Percentiles rank a stretch among this genome's conserved stretches.
These are phyloP conservation scores for Alloteropsis angusta DNA, from an alignment of 202 grass and related monocot species.

Conservation along the genomic window DNA sequence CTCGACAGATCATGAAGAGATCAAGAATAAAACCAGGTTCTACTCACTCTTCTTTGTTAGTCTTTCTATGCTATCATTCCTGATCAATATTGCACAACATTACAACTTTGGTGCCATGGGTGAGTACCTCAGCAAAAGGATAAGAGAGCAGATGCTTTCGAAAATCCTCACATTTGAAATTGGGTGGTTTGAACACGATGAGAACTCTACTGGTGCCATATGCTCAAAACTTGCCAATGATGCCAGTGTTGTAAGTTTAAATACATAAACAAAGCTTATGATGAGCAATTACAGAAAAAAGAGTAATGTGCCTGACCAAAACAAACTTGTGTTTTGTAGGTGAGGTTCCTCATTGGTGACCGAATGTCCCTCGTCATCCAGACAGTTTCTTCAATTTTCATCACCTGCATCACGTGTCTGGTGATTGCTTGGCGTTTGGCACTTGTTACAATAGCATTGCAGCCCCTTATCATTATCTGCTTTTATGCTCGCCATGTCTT, in stretches of 20 bases:
- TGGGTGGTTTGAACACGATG: slow-evolving; percentile 78
- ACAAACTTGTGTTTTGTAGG: no score
- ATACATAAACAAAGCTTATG: no score
- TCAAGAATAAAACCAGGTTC: slow-evolving; percentile 57
- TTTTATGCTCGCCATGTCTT: no score
- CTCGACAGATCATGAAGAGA: slow-evolving; percentile 59
- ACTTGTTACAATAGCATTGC: no score
- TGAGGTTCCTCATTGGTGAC: no score
- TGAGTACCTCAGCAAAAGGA: slow-evolving; percentile 86
- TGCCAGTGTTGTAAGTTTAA: slow-evolving; percentile 69
- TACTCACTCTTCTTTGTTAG: slow-evolving; percentile 65
- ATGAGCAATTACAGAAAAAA: no score
- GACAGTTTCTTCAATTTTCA: no score
- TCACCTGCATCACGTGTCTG: no score
- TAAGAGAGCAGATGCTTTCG: slow-evolving; percentile 69
- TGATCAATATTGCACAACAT: slow-evolving; percentile 73
- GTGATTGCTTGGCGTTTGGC: no score
- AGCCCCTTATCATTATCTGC: no score
- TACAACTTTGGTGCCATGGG: slow-evolving; percentile 94
- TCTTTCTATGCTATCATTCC: slow-evolving; percentile 54
- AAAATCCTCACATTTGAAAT: slow-evolving; percentile 93
- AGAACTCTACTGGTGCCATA: slow-evolving; percentile 79
- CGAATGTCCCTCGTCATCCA: no score
- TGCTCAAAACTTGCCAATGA: slow-evolving; percentile 84
- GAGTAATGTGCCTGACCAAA: no score